Evolutionary conservation across 2,329 filamentous ascomycete species (phyloP), one percentile per base, ranked within the genome.

Genomic region (Pyrenophora graminea): DNA sequence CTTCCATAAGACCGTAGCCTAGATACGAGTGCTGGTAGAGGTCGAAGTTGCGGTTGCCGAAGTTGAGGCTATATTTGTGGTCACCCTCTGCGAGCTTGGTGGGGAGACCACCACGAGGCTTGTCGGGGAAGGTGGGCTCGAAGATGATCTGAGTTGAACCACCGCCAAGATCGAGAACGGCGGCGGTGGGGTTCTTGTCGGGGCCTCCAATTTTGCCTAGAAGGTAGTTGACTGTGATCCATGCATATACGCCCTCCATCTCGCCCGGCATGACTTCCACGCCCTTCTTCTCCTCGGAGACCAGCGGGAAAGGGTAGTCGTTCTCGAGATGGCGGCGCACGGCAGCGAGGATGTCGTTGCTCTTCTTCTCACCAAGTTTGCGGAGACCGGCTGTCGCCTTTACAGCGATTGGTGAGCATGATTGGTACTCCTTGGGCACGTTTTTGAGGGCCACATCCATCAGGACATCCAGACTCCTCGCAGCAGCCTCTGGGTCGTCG

Each of bases 91-190:
- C 83, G 67, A 99, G 82, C 72, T 87, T 88, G 71, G 90, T 87
- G 0, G 92, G 92, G 81, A 97, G 89, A 53, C 91, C 92, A 56
- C 90, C 89, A 42, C 82, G 79, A 48, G 83, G 76, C 49, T 83
- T 82, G 48, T 84, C 82, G 72, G 90, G 88, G 77, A 96, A 99
- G 44, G 88, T 96, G 18, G 95, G 95, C 79, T 99, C 86, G 75
- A 97, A 99, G 62, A 99, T 95, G 70, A 99, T 97, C 78, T 99
- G 94, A 12, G 95, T 99, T 18, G 92, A 97, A 46, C 94, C 94
- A 67, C 94, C 94, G 58, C 94, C 94, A 41, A 99, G 87, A 71
- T 99, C 94, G 68, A 99, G 96, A 52, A 97, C 86, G 43, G 94
- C 94, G 34, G 94, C 95, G 1, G 94, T 97, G 43, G 91, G 89